Conservation (phyloP, 257 asterid species). For the Ilex asprella region DNA sequence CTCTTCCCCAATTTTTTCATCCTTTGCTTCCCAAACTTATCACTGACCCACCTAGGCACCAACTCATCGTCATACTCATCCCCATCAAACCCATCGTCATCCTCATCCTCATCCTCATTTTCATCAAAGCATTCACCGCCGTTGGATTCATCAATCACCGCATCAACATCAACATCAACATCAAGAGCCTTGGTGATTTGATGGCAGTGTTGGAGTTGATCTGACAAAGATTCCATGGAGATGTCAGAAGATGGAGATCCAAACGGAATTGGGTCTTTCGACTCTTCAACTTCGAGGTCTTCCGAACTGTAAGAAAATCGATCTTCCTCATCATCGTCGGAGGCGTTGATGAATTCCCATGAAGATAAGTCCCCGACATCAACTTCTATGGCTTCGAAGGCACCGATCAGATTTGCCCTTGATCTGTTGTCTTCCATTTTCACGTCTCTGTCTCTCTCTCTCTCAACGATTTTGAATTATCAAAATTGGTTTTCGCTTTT, state of each 20-base stretch:
- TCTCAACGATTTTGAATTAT: too few relatives aligned
- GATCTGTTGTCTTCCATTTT: too few relatives aligned
- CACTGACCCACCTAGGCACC: constrained; percentile 59
- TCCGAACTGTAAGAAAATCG: constrained; percentile 16
- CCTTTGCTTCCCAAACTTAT: constrained; percentile 62
- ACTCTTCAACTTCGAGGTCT: constrained; percentile 2
- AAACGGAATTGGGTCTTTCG: not conserved
- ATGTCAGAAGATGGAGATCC: constrained; percentile 25
- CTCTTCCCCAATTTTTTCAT: constrained; percentile 67
- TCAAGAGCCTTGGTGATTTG: constrained; percentile 16
- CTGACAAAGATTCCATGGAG: constrained; percentile 12
- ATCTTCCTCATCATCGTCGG: constrained; percentile 48
- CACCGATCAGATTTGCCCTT: too few relatives aligned
- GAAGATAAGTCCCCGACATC: constrained; percentile 40
- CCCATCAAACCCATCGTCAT: constrained; percentile 24
- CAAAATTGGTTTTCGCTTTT: too few relatives aligned
- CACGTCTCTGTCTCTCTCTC: too few relatives aligned
- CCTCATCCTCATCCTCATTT: constrained; percentile 12
- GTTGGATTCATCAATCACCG: not conserved
- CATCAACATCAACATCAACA: not conserved
- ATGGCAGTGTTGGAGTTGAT: constrained; percentile 23
- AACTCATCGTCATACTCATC: constrained; percentile 58
- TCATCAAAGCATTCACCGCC: constrained; percentile 13
- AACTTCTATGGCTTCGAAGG: constrained; percentile 4
- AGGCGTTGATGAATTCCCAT: constrained; percentile 73